phyloP scores from a whole-genome alignment of 306 rosid genomes.

The Alnus rubra region DNA sequence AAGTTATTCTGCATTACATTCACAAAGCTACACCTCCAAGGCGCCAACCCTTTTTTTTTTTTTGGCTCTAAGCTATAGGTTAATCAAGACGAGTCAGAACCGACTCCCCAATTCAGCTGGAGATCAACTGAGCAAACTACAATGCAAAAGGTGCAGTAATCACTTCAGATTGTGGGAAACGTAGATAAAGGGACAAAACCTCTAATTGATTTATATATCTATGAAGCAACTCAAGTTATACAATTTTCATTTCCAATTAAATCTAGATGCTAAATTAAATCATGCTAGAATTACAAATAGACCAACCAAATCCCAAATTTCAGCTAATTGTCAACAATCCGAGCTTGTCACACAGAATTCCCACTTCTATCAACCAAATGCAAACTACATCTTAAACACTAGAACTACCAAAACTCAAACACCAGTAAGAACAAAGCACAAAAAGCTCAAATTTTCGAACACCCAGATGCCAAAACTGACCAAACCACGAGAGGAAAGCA shows the following conservation, averaged over 20 bases:
- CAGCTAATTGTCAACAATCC: slow-evolving; percentile 2
- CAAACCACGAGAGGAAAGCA: slow-evolving; percentile 1
- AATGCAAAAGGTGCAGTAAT: not conserved
- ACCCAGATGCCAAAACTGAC: slow-evolving; percentile 21
- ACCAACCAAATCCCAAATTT: slow-evolving; percentile 6
- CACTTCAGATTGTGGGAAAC: slow-evolving; percentile 5
- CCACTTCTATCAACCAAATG: not conserved
- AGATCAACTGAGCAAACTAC: slow-evolving; percentile 15
- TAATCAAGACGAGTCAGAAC: not conserved
- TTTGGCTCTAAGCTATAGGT: not conserved
- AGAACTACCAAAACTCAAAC: slow-evolving; percentile 16
- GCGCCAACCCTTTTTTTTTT: not conserved
- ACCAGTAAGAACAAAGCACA: not conserved
- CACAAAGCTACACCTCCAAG: slow-evolving; percentile 6
- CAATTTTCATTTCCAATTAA: slow-evolving; percentile 9
- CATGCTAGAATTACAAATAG: slow-evolving; percentile 8
- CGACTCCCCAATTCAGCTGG: slow-evolving; percentile 12
- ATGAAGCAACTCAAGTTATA: slow-evolving; percentile 11
- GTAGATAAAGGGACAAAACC: slow-evolving; percentile 15
- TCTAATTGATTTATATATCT: slow-evolving; percentile 3
- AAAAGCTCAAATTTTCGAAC: slow-evolving; percentile 12
- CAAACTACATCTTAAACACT: not conserved
- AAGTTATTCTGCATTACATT: not conserved
- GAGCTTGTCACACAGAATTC: slow-evolving; percentile 16
- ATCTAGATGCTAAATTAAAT: not conserved